phyloP scores from a whole-genome alignment of 768 basidiomycete genomes.

The Postia placenta region DNA sequence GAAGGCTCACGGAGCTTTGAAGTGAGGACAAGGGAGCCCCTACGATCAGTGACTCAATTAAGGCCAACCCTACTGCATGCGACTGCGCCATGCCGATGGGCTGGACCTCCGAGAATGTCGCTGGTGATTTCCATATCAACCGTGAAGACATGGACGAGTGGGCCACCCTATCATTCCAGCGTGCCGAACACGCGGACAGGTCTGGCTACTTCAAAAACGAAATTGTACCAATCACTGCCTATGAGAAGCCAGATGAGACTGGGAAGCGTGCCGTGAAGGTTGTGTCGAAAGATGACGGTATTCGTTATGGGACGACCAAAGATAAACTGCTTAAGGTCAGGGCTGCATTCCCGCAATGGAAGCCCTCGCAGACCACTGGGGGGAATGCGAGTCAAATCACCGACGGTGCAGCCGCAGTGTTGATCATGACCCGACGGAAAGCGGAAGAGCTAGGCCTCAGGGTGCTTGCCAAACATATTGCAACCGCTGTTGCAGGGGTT shows the following conservation, averaged over 20 bases:
- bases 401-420: conserved; percentile 75
- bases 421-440: conserved; percentile 76
- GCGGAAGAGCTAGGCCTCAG: conserved; percentile 69
- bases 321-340: conserved; percentile 58
- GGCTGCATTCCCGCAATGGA: conserved; percentile 82
- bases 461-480: conserved; percentile 74
- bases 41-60: conserved; percentile 54
- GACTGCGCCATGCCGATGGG: conserved; percentile 77
- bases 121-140: conserved; percentile 62
- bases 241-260: conserved; percentile 45
- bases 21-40: conserved; percentile 65
- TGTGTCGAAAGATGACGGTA: conserved; percentile 70
- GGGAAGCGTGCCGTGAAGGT: conserved; percentile 47
- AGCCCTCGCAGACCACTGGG: conserved; percentile 65
- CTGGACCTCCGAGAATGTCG: conserved; percentile 88
- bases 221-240: conserved; percentile 72
- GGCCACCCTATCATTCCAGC: conserved; percentile 71
- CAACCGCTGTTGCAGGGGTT: conserved; percentile 66
- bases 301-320: conserved; percentile 68
- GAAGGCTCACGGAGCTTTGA: conserved; percentile 16
- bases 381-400: conserved; percentile 85
- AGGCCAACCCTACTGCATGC: conserved; percentile 44
- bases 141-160: conserved; percentile 73
- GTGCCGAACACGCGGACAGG: conserved; percentile 70
- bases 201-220: conserved; percentile 59